Evolutionary conservation across 352 stramenopile genomes (phyloP), one percentile per base, ranked within the genome.

Genomic region (Phytopythium boreale): DNA sequence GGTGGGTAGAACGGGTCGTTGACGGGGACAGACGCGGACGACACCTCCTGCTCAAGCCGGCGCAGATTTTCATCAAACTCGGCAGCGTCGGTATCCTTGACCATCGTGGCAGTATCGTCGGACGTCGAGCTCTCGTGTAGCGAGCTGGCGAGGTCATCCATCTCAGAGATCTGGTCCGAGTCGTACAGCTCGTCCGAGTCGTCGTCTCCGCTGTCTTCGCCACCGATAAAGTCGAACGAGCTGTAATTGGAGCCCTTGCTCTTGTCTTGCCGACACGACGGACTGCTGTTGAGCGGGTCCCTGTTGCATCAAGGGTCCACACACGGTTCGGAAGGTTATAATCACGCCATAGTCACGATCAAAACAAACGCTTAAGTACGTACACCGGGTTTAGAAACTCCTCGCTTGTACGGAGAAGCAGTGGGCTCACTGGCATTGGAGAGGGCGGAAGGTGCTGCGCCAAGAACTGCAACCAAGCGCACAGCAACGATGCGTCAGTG

Each of bases 161-260:
- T 82, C 56, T 89, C 84, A 0, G 80, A 87, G 22, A 93, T 77
- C 49, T 91, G 76, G 36, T 87, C 77, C 7, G 82, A 93, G 52
- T 91, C 84, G 63, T 93, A 91, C 0, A 84, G 56, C 12, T 86
- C 83, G 59, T 92, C 83, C 20, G 83, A 92, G 55, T 89, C 80
- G 43, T 95, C 84, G 50, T 81, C 70, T 0, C 87, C 83, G 55
- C 87, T 95, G 59, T 95, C 82, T 77, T 91, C 86, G 9, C 87
- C 87, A 6, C 84, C 84, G 43, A 95, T 80, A 37, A 93, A 93
- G 55, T 93, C 87, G 44, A 93, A 95, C n/a, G 81, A 90, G 24
- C 74, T 79, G 52, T 87, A 81, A 20, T 71, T 67, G 5, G 41
- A 59, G 9, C 57, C 44, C 26, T 80, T 82, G 11, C 67, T 74